These are phyloP conservation scores for Intubia oerlemansii DNA, from an alignment of 2,329 filamentous ascomycete species.

Conservation along the genomic window DNA sequence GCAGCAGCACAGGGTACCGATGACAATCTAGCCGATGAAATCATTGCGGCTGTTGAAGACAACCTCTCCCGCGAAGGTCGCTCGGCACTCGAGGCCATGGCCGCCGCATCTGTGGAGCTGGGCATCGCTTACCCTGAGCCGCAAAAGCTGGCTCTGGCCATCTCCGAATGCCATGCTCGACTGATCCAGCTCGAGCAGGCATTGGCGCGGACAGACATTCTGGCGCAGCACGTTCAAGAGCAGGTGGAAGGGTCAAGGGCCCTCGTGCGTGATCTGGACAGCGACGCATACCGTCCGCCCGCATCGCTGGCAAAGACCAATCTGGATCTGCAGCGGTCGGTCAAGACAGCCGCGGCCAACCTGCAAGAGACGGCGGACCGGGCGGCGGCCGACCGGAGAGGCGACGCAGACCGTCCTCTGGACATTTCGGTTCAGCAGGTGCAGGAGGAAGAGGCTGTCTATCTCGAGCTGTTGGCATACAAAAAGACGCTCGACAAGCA, in stretches of 20 bases:
- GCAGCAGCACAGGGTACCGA: no score
- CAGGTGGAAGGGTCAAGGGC: constrained; percentile 21
- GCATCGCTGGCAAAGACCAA: constrained; percentile 45
- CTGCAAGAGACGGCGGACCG: constrained; percentile 45
- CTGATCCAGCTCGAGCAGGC: constrained; percentile 34
- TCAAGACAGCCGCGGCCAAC: constrained; percentile 43
- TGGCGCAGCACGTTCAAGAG: constrained; percentile 32
- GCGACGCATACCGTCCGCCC: constrained; percentile 28
- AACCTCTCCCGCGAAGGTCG: constrained; percentile 32
- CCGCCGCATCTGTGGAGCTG: constrained; percentile 26
- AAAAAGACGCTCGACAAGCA: constrained; percentile 40
- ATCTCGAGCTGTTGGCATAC: constrained; percentile 31
- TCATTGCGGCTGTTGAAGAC: constrained; percentile 32
- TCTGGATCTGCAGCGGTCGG: constrained; percentile 48
- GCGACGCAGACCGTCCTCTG: no score
- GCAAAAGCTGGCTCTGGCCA: constrained; percentile 17
- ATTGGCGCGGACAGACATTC: constrained; percentile 26
- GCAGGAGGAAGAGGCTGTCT: constrained; percentile 32
- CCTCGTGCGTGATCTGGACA: constrained; percentile 21
- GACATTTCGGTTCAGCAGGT: constrained; percentile 40
- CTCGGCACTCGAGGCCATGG: constrained; percentile 34
- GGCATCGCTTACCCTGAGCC: constrained; percentile 28
- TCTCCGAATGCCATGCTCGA: no score
- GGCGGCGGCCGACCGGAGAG: constrained; percentile 12
- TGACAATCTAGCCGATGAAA: constrained; percentile 14